Conservation (phyloP, 2,329 filamentous ascomycete genomes). For the Xylariaceae sp. region DNA sequence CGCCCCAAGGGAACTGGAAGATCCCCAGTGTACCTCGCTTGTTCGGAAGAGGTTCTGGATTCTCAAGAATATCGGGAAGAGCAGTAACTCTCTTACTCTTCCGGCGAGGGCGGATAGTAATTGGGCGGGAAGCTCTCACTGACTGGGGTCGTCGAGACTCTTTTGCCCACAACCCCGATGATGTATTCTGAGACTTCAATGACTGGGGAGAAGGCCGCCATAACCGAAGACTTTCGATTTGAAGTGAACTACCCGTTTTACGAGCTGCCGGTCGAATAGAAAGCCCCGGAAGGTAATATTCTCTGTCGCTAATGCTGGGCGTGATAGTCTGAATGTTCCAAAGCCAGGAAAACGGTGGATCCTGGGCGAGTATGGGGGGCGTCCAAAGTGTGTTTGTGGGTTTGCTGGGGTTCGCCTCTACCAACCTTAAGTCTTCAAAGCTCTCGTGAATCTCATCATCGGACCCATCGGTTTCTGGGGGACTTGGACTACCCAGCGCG, state of each 20-base stretch:
- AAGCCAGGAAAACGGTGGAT: slow-evolving; percentile 15
- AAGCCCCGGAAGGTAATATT: slow-evolving; percentile 30
- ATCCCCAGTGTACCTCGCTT: slow-evolving; percentile 58
- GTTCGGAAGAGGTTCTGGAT: slow-evolving; percentile 54
- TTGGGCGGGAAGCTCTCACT: slow-evolving; percentile 35
- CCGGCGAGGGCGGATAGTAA: slow-evolving; percentile 51
- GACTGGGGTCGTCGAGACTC: slow-evolving; percentile 11
- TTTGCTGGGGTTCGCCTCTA: slow-evolving; percentile 5
- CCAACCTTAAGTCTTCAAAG: slow-evolving; percentile 9
- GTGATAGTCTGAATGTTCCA: slow-evolving; percentile 23
- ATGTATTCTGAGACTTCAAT: too few species aligned
- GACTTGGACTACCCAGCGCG: slow-evolving; percentile 49
- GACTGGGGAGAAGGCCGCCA: slow-evolving; percentile 32
- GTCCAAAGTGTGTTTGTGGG: slow-evolving; percentile 22
- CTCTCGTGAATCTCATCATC: slow-evolving; percentile 25
- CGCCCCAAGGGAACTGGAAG: slow-evolving; percentile 64
- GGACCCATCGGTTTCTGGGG: slow-evolving; percentile 50
- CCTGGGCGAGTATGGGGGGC: slow-evolving; percentile 9
- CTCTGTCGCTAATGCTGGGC: too few species aligned
- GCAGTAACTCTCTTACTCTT: slow-evolving; percentile 54
- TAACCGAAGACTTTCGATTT: slow-evolving; percentile 35
- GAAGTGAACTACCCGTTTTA: slow-evolving; percentile 32
- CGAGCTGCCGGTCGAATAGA: slow-evolving; percentile 35
- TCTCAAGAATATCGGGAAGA: slow-evolving; percentile 61
- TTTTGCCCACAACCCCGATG: slow-evolving; percentile 25